Base-by-base conservation (phyloP, 1,139 yeast species). In the Yamadazyma diddensiae region DNA sequence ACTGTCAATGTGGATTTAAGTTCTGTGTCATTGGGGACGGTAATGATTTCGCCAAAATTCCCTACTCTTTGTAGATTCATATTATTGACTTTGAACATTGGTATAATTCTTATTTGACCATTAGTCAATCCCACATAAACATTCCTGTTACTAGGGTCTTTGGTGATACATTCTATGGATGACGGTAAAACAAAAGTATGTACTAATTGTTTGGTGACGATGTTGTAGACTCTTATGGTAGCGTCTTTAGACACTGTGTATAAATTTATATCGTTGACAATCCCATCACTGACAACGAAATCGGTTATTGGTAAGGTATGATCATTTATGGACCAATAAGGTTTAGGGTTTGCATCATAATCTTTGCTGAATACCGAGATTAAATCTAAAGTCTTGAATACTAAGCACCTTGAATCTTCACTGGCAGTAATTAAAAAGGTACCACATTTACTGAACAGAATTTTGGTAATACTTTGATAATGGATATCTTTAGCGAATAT, bases 141-240 rank as follows among this genome's bases (percentile, higher is more conserved):
- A 1, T 79, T 72, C 44, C 97, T 68, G 47, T 81, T 87, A 1
- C 92, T 86, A 1, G 95, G 90, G 53, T 92, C 98, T n/a, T 75
- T 61, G 0, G 79, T 70, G 12, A 92, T 41, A 14, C 82, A 63
- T 15, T 73, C 71, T 8, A 85, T 71, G 0, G 83, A 70, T 17
- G 58, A 52, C 2, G 82, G 76, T 24, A 83, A 59, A 9, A 90
- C 81, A 51, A 86, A 79, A 0, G 96, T 86, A 8, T 90, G 73
- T 14, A 84, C 57, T 24, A 82, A 61, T 22, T 59, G 56, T 33
- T 57, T 62, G 22, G 69, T 55, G 19, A 51, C 33, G 14, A 82
- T 47, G 44, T 76, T 75, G 54, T 82, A 82, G 23, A 81, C 67
- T 45, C 95, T 65, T 28, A 87, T 63, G 0, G 97, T 88, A 24